Percentiles rank a stretch among this genome's conserved stretches.
phyloP scores from a whole-genome alignment of 2,329 filamentous ascomycete species.

The Fragosphaeria purpurea region DNA sequence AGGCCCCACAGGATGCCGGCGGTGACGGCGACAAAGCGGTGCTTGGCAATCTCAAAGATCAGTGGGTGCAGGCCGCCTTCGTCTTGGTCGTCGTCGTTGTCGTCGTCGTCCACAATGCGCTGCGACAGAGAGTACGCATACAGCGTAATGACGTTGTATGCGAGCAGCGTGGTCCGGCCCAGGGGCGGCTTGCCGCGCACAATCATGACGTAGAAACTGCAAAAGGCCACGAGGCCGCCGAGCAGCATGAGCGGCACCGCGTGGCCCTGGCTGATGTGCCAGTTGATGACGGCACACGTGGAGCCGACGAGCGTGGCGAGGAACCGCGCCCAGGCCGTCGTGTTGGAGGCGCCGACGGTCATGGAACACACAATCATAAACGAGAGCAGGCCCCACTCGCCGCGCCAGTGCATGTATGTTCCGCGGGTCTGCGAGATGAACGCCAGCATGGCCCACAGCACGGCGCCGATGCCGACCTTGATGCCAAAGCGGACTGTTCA shows the following conservation, averaged over 20 bases:
- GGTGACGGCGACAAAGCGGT: slow-evolving; percentile 79
- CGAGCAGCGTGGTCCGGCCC: slow-evolving; percentile 86
- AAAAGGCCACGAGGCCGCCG: slow-evolving; percentile 70
- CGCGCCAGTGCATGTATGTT: slow-evolving; percentile 77
- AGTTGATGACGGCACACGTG: slow-evolving; percentile 61
- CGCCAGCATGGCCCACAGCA: slow-evolving; percentile 79
- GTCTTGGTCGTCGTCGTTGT: slow-evolving; percentile 76
- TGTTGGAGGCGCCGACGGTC: slow-evolving; percentile 94
- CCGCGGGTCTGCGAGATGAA: slow-evolving; percentile 72
- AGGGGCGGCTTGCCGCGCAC: slow-evolving; percentile 77
- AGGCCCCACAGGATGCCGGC: slow-evolving; percentile 87
- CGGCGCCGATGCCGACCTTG: slow-evolving; percentile 86
- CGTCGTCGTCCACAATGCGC: slow-evolving; percentile 67
- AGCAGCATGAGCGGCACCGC: slow-evolving; percentile 66
- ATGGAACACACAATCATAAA: slow-evolving; percentile 98
- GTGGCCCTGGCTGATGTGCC: slow-evolving; percentile 67
- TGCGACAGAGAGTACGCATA: slow-evolving; percentile 88
- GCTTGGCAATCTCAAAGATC: slow-evolving; percentile 78
- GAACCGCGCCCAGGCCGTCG: slow-evolving; percentile 78
- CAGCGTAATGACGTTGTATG: slow-evolving; percentile 89
- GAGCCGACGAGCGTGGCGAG: slow-evolving; percentile 79
- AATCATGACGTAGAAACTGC: slow-evolving; percentile 84
- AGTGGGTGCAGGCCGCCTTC: slow-evolving; percentile 76
- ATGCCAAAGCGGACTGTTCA: slow-evolving; percentile 59
- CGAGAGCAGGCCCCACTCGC: slow-evolving; percentile 91